Evolutionary conservation across 1,284 basidiomycete genomes (phyloP), one percentile per base, ranked within the genome.

Genomic region (Inonotus hispidus): DNA sequence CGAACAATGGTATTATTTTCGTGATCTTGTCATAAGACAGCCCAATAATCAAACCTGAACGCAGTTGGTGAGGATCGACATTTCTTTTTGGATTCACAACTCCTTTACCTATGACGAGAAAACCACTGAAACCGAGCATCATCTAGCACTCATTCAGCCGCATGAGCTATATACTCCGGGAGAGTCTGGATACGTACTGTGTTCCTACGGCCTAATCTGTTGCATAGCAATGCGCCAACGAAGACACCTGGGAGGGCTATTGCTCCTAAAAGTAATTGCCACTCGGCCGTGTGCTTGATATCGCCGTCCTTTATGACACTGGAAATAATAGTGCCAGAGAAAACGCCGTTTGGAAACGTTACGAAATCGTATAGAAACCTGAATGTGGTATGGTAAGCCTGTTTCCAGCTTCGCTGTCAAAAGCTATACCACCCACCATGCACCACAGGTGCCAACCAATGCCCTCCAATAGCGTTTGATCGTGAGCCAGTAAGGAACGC

Each of bases 281-380:
- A 92, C 69, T 90, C 87, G 1, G 83, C 85, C 1, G 80, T 87
- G 63, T 70, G 64, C 72, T 82, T 81, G 70, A 88, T 76, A 66
- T 79, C 73, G 13, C 78, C 75, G 59, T 81, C 68, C 61, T 81
- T 76, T 58, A 84, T 81, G 37, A 87, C 79, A 62, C 79, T 81
- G 8, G 83, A 78, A 45, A 88, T 87, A 62, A 88, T 87, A 11
- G 81, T 82, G 14, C 81, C 84, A 41, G 83, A 82, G 68, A 84
- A 85, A 1, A 84, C 80, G n/a, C 84, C 84, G 66, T 89, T 89
- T 0, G 89, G 87, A 70, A 89, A 90, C 1, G 84, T 83, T 67
- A 84, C 85, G 61, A 88, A 88, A 71, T 90, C 88, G 68, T 89
- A 91, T 53, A 88, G 75, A 72, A 89, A 90, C 87, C 83, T 85